Evolutionary conservation across 2,329 filamentous ascomycete genomes (phyloP).

Genomic region (Botrytis pseudocinerea): DNA sequence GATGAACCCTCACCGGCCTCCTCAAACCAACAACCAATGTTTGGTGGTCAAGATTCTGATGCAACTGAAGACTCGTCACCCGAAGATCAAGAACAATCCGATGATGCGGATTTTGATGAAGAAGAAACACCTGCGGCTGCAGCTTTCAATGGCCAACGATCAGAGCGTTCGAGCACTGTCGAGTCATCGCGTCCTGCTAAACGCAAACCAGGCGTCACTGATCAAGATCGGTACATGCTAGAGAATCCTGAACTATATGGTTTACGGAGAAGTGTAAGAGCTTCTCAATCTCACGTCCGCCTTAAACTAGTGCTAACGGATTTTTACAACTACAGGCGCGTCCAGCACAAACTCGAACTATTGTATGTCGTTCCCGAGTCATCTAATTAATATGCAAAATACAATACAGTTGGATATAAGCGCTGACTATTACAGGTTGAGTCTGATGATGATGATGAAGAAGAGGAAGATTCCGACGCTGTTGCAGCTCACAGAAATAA

Average conservation of each 20-base stretch:
- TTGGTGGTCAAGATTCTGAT: constrained; percentile 38
- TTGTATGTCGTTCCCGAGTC: constrained; percentile 49
- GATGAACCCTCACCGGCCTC: constrained; percentile 51
- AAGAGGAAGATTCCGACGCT: constrained; percentile 74
- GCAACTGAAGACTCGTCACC: constrained; percentile 38
- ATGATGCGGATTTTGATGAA: constrained; percentile 76
- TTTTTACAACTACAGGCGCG: constrained; percentile 47
- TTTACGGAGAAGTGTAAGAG: constrained; percentile 82
- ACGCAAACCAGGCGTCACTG: constrained; percentile 67
- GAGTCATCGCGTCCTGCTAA: constrained; percentile 70
- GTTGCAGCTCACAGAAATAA: constrained; percentile 61
- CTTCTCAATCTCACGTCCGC: background rate
- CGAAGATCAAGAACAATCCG: constrained; percentile 54
- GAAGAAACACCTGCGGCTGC: constrained; percentile 56
- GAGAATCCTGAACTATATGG: constrained; percentile 95
- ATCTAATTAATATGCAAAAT: background rate
- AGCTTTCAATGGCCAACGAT: constrained; percentile 50
- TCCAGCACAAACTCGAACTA: constrained; percentile 53
- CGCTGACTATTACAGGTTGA: constrained; percentile 50
- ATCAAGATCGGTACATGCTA: constrained; percentile 74
- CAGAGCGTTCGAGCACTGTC: constrained; percentile 65
- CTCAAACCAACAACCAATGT: constrained; percentile 43
- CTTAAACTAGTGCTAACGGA: constrained; percentile 28
- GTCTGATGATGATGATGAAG: constrained; percentile 49
- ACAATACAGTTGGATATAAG: constrained; percentile 17